Conservation (phyloP, 2,329 filamentous ascomycete species). For the Penicillium sp. region DNA sequence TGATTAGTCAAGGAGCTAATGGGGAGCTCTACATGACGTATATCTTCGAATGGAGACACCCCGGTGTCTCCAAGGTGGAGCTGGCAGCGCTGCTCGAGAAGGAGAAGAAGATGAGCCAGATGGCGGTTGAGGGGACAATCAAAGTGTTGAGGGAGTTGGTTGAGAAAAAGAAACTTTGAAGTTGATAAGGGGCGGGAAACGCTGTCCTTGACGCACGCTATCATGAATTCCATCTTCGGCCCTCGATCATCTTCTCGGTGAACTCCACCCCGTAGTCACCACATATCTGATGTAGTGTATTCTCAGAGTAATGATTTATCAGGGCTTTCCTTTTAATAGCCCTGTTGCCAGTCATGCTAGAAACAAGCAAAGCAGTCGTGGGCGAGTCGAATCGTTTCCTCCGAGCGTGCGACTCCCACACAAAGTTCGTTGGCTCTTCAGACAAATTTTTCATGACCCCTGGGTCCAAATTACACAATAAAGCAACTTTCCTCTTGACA, state of each 20-base stretch:
- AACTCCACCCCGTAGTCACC: neutral
- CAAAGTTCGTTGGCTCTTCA: neutral
- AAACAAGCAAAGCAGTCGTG: constrained; percentile 2
- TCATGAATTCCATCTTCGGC: neutral
- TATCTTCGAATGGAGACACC: constrained; percentile 35
- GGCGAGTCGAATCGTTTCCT: constrained; percentile 2
- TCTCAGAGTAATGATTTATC: neutral
- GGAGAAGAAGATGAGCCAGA: constrained; percentile 17
- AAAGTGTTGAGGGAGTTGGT: constrained; percentile 14
- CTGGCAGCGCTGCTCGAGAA: constrained; percentile 10
- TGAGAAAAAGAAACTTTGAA: constrained; percentile 14
- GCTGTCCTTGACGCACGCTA: neutral
- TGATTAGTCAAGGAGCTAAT: constrained; percentile 25
- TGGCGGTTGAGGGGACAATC: constrained; percentile 20
- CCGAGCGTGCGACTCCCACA: constrained; percentile 1
- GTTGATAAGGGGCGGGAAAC: neutral
- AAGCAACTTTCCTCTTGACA: constrained; percentile 1
- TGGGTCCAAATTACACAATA: neutral
- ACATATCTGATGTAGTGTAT: neutral
- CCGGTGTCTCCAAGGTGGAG: constrained; percentile 17
- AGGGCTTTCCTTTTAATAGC: constrained; percentile 1
- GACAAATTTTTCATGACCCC: neutral
- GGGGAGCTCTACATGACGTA: constrained; percentile 36
- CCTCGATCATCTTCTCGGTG: neutral
- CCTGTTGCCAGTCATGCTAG: neutral